Evolutionary conservation across 352 stramenopile genomes (phyloP).

Genomic region (Globisporangium lucens): DNA sequence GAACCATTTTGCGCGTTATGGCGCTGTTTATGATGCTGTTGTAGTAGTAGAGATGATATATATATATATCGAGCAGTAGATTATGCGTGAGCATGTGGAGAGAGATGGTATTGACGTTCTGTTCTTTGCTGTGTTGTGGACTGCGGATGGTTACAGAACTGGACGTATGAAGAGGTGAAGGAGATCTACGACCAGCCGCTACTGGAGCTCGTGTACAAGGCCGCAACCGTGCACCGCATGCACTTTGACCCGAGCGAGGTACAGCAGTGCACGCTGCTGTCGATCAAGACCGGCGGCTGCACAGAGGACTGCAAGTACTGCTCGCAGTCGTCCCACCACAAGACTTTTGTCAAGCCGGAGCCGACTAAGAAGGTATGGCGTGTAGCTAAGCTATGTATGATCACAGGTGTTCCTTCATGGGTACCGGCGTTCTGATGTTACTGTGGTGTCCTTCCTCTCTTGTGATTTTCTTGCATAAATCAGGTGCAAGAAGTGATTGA

Average conservation of each 20-base stretch:
- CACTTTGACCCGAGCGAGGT: slow-evolving; percentile 97
- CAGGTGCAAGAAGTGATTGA: slow-evolving; percentile 94
- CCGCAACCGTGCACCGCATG: slow-evolving; percentile 95
- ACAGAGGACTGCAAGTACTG: slow-evolving; percentile 96
- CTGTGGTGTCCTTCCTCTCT: not conserved
- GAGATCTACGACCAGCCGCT: slow-evolving; percentile 94
- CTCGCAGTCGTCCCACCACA: slow-evolving; percentile 94
- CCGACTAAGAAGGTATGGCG: slow-evolving; percentile 90
- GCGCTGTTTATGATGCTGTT: not conserved
- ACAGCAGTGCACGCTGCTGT: slow-evolving; percentile 97
- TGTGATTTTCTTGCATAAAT: not conserved
- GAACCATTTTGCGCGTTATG: not conserved
- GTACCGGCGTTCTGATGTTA: not conserved
- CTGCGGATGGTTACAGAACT: slow-evolving; percentile 59
- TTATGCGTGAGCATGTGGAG: not conserved
- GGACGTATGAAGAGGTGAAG: slow-evolving; percentile 95
- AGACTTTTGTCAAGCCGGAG: slow-evolving; percentile 99
- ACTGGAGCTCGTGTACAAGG: slow-evolving; percentile 97
- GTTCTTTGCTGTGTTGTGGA: not conserved
- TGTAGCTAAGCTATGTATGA: not conserved
- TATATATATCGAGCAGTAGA: no score
- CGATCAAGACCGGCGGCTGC: slow-evolving; percentile 97
- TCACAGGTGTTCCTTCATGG: not conserved
- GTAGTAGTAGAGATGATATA: not conserved
- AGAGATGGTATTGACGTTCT: not conserved